Evolutionary conservation across 768 basidiomycete genomes (phyloP), one percentile per base, ranked within the genome.

Genomic region (Dentipellis sp.): DNA sequence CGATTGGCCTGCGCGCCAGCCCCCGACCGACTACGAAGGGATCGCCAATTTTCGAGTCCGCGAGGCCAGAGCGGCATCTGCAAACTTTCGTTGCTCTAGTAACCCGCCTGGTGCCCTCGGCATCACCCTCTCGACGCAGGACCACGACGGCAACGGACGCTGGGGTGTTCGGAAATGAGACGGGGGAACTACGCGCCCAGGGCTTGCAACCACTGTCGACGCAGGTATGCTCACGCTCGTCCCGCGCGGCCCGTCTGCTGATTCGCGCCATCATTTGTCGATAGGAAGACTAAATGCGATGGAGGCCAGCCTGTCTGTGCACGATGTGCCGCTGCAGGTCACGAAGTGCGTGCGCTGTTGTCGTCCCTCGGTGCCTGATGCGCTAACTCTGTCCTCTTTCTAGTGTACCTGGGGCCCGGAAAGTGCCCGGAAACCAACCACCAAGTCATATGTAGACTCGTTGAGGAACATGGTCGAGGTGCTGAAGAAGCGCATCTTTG

Each of bases 371-470:
- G 40, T 42, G 19, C 14, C 40, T 19, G 40, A 14, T 19, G 19
- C 40, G 40, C 40, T 42, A 4, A 42, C n/a, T 45, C 16, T 34
- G 36, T 8, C 29, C 29, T 29, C 29, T 29, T 29, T 6, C n/a
- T 40, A 68, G 67, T 68, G 67, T 50, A 64, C 65, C 6, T 68
- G 67, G 67, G 67, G 65, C 17, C 59, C 64, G 36, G 66, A 68
- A 51, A 67, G 61, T 5, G 64, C 67, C 12, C 65, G 66, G 56
- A 65, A 65, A 36, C 65, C 65, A 10, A 57, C 59, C 12, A 68
- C 64, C 4, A 65, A 67, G 47, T 65, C 66, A 39, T 65, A 68
- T 58, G 66, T 68, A 47, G 65, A 67, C 47, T 63, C 63, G 1
- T 60, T 67, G 21, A 59, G 61, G 38, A 67, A 49, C 39, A 54